Base-by-base conservation (phyloP, 2,329 filamentous ascomycete genomes). In the Aspergillus tamarii region DNA sequence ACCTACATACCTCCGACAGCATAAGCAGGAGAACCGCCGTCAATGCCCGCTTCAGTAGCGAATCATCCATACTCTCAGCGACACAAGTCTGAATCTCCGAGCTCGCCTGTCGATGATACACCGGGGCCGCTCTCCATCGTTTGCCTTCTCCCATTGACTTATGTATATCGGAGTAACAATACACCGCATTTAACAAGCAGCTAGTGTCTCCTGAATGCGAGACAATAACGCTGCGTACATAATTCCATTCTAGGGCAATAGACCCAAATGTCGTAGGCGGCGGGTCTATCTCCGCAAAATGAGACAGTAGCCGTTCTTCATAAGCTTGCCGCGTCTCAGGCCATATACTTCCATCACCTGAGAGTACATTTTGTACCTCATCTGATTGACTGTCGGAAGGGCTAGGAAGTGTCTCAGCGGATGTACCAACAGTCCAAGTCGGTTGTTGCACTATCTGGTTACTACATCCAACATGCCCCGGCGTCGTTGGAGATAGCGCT, bases 161-260 rank as follows among this genome's bases (percentile, higher is more conserved):
- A 53, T 74, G 71, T 8, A 76, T 63, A 61, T 76, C 76, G n/a
- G 74, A 63, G 57, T 74, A 77, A 59, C 76, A 77, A 39, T 75
- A 76, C 16, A 77, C 45, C 6, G 73, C 72, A 64, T 72, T 73
- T 57, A 73, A 54, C 19, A 77, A 64, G 0, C 71, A 65, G 48
- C 61, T 67, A 54, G 66, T 75, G 21, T 69, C 70, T 26, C 65
- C 66, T 7, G 74, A 68, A 57, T 74, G 67, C 2, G 66, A 62
- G 9, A 75, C 45, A 3, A 77, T 68, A 1, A 70, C 66, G 7
- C 68, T 67, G 19, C 69, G 68, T 26, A 73, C 71, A 62, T 74
- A 75, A 46, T 72, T 72, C 76, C 76, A 77, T 55, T 77, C 74
- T 59, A 76, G 69, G 34, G 62, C 63, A 2, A 77, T 61, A 4